Base-by-base conservation (phyloP, 352 stramenopile species). In the Phytophthora constricta region DNA sequence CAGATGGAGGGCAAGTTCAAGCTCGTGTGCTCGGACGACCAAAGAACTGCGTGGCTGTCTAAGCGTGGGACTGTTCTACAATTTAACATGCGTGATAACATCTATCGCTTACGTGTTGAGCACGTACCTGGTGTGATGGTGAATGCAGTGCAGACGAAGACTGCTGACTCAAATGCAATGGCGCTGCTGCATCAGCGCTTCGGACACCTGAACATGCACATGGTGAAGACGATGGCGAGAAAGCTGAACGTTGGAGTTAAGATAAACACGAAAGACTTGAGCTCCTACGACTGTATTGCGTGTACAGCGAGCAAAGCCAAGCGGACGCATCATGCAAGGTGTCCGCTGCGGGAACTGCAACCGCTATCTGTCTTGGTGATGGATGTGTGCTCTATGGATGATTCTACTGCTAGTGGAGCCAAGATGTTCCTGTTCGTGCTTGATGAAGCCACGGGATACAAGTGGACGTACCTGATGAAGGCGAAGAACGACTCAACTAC, bases 351-450 rank as follows among this genome's bases (percentile, higher is more conserved):
- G 22, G 27, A 59, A 37, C 34, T 23, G 16, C 16, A 53, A 26
- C 43, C 51, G 1, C 20, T 54, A 8, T 11, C 26, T 26, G 17
- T 58, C 16, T 11, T 65, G 26, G 39, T 68, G 42, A 50, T 68
- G 52, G 37, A 64, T 16, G 27, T 58, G 3, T 64, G 53, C 19
- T 26, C 33, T 3, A 19, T 76, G 3, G 59, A 62, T 23, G 33
- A 65, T 4, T 3, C 27, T 2, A 61, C 41, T 8, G 56, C 62
- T 2, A 33, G 39, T 33, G 51, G 50, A 14, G 25, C 27, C 0
- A 63, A 11, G 19, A 57, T 66, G 28, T 56, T 70, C 16, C 23
- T 75, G 17, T 54, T 70, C 13, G 26, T 68, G 25, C 56, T 64
- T 3, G 49, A 71, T 28, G 62, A 71, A 25, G 39, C 46, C 1